Evolutionary conservation across 768 basidiomycete species (phyloP).

Genomic region (Mycena vitilis): DNA sequence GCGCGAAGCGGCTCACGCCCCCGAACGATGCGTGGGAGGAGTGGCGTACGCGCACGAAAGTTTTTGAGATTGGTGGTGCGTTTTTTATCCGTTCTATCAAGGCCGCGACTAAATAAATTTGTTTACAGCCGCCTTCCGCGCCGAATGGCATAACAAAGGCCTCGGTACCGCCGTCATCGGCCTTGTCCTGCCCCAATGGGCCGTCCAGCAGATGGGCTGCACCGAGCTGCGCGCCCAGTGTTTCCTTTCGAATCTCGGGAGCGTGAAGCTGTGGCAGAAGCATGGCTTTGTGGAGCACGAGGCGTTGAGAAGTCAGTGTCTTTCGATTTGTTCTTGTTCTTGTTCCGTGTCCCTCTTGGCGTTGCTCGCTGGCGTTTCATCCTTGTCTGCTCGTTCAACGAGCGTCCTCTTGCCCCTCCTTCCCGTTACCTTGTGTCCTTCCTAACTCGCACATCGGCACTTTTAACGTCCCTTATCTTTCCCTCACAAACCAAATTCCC

Average conservation of each 20-base stretch:
- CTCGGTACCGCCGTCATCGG: slow-evolving; percentile 31
- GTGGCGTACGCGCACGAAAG: slow-evolving; percentile 24
- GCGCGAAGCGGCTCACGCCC: slow-evolving; percentile 17
- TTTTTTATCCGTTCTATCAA: background rate
- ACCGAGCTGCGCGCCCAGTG: slow-evolving; percentile 33
- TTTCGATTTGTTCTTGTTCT: background rate
- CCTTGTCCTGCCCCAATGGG: slow-evolving; percentile 30
- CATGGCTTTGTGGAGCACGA: slow-evolving; percentile 29
- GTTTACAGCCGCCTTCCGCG: slow-evolving; percentile 23
- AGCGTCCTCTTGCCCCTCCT: too few relatives aligned
- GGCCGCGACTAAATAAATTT: background rate
- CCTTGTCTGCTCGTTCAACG: too few relatives aligned
- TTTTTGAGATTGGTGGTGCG: slow-evolving; percentile 33
- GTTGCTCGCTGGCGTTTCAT: too few relatives aligned
- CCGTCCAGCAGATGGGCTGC: slow-evolving; percentile 31
- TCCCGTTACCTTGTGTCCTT: too few relatives aligned
- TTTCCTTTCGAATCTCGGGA: slow-evolving; percentile 25
- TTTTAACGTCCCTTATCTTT: too few relatives aligned
- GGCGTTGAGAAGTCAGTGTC: background rate
- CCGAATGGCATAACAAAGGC: slow-evolving; percentile 31
- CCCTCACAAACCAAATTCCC: too few relatives aligned
- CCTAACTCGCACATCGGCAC: too few relatives aligned
- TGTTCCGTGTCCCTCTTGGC: too few relatives aligned
- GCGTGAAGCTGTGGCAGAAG: slow-evolving; percentile 33
- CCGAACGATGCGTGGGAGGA: slow-evolving; percentile 30